These are phyloP conservation scores for Solanum chiquidenum DNA, from an alignment of 257 asterid species.

Conservation along the genomic window DNA sequence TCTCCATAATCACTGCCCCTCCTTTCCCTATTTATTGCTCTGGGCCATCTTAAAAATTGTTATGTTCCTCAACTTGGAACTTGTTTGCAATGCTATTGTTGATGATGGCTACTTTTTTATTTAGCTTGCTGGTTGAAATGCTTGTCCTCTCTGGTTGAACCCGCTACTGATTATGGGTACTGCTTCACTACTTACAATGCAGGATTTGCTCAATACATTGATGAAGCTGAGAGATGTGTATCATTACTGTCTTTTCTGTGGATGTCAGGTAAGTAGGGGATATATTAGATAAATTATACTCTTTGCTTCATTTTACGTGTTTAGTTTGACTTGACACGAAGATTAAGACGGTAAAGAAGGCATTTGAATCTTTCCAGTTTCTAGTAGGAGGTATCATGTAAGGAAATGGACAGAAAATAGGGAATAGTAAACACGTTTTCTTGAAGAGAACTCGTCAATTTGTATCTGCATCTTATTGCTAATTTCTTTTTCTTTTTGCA, in stretches of 20 bases:
- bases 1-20: neutral
- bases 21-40: neutral
- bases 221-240: slow-evolving; percentile 65
- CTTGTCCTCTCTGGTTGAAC: neutral
- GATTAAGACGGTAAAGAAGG: neutral
- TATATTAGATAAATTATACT: neutral
- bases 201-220: slow-evolving; percentile 66
- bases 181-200: slow-evolving; percentile 9
- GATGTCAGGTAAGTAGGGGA: slow-evolving; percentile 54
- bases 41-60: neutral
- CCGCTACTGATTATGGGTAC: neutral
- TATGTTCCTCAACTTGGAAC: neutral
- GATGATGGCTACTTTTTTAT: neutral
- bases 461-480: neutral
- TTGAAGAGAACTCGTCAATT: neutral
- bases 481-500: slow-evolving; percentile 16
- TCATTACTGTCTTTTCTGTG: slow-evolving; percentile 81
- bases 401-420: neutral
- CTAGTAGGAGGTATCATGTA: neutral
- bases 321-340: neutral
- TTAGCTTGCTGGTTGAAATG: neutral
- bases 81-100: neutral
- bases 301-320: neutral
- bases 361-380: neutral
- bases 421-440: neutral